These are phyloP conservation scores for Citrus reticulata DNA, from an alignment of 345 rosid species.

Conservation along the genomic window DNA sequence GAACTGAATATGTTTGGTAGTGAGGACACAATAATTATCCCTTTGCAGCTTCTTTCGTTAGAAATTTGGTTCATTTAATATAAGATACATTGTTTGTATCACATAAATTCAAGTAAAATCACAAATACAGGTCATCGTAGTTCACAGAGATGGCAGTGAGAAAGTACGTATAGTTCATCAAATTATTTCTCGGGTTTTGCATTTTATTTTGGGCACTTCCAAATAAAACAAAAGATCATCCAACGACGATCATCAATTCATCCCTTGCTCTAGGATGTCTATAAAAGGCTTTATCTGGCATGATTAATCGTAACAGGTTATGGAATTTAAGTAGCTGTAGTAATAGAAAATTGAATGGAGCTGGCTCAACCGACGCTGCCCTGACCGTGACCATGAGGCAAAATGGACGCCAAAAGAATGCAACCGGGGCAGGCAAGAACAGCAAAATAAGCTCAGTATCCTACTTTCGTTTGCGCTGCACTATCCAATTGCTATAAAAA, in stretches of 20 bases:
- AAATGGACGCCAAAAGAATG: background rate
- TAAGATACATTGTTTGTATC: background rate
- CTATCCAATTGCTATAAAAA: slow-evolving; percentile 46
- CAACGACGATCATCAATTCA: background rate
- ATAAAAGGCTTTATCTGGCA: background rate
- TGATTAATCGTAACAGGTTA: background rate
- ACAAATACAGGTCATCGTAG: background rate
- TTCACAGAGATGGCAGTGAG: background rate
- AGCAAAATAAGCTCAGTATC: background rate
- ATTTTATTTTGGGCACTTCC: no score
- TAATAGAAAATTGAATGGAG: slow-evolving; percentile 11
- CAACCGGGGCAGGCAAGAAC: no score
- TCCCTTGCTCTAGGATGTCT: background rate
- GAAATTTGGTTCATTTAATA: background rate
- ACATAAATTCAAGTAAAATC: background rate
- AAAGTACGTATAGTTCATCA: no score
- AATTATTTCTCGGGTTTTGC: no score
- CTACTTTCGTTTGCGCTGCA: slow-evolving; percentile 55
- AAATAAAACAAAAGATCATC: no score
- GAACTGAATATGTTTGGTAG: background rate
- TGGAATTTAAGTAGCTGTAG: background rate
- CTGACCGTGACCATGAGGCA: background rate
- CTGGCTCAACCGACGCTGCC: background rate
- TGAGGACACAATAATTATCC: background rate
- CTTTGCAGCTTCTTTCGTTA: background rate